A percentile compares a stretch with the other conserved stretches of the same genome.
phyloP scores from a whole-genome alignment of 2,329 filamentous ascomycete genomes.

The Tolypocladium amazonense region DNA sequence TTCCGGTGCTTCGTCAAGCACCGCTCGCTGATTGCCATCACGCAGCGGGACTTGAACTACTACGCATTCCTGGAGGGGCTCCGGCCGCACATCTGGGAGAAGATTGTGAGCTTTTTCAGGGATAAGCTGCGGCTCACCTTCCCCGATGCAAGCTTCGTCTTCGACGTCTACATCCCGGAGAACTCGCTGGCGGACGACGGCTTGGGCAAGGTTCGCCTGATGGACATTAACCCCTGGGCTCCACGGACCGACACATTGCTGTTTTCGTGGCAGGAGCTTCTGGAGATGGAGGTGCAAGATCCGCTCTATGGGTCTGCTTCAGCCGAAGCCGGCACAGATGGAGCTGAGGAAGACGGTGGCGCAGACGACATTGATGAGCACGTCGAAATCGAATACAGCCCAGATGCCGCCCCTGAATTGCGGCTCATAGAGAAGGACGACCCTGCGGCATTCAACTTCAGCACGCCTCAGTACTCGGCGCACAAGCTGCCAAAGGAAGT shows the following conservation, averaged over 20 bases:
- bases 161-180: constrained; percentile 86
- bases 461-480: constrained; percentile 79
- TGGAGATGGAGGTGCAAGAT: constrained; percentile 55
- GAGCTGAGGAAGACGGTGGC: constrained; percentile 22
- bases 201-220: constrained; percentile 68
- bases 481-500: constrained; percentile 94
- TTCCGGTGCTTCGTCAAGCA: constrained; percentile 93
- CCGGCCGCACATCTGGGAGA: constrained; percentile 53
- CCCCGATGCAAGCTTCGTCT: constrained; percentile 72
- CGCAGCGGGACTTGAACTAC: constrained; percentile 82
- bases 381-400: constrained; percentile 36
- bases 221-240: constrained; percentile 96
- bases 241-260: constrained; percentile 77
- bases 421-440: constrained; percentile 75
- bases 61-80: constrained; percentile 68
- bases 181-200: constrained; percentile 42
- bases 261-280: constrained; percentile 81
- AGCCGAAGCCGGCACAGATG: constrained; percentile 15
- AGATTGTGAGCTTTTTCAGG: constrained; percentile 69
- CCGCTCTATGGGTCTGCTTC: constrained; percentile 40
- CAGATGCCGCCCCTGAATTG: constrained; percentile 63
- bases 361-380: constrained; percentile 28
- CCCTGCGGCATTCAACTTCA: constrained; percentile 79
- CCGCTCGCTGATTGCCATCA: constrained; percentile 68
- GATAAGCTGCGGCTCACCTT: constrained; percentile 65